phyloP scores from a whole-genome alignment of 441 rosid species.

The Jatropha multifida region DNA sequence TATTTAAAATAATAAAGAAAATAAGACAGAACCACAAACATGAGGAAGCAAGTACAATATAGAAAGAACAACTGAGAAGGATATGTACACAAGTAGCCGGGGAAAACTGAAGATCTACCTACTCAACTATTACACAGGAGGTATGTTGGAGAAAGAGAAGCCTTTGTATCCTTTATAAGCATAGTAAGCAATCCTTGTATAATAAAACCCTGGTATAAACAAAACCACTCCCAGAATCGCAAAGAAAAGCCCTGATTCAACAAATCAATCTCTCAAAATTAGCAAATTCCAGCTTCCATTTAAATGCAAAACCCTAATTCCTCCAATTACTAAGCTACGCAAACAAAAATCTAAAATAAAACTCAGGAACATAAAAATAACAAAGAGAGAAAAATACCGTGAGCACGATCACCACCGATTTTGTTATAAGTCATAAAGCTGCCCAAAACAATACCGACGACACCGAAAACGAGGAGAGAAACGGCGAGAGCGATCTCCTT shows the following conservation, averaged over 20 bases:
- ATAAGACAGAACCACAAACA: neutral
- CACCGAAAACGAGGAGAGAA: constrained; percentile 82
- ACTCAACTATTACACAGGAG: constrained; percentile 53
- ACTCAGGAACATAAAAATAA: neutral
- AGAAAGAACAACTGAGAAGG: neutral
- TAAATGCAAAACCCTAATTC: constrained; percentile 7
- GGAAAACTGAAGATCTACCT: neutral
- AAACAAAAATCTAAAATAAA: neutral
- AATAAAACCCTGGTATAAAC: constrained; percentile 93
- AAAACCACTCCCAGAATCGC: constrained; percentile 70
- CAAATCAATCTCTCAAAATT: neutral
- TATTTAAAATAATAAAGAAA: neutral
- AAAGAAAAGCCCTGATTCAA: constrained; percentile 77
- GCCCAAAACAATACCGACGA: constrained; percentile 67
- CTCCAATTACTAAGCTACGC: neutral
- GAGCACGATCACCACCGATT: constrained; percentile 87
- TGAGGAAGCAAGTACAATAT: neutral
- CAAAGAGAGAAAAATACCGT: constrained; percentile 42
- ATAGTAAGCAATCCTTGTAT: constrained; percentile 89
- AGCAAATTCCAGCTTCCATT: neutral
- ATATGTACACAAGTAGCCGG: constrained; percentile 14
- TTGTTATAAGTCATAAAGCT: constrained; percentile 63
- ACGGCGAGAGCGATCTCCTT: constrained; percentile 95
- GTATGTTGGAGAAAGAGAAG: constrained; percentile 90
- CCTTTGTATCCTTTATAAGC: constrained; percentile 96